These are phyloP conservation scores for Xylariaceae sp. DNA, from an alignment of 2,329 filamentous ascomycete species.

Conservation along the genomic window DNA sequence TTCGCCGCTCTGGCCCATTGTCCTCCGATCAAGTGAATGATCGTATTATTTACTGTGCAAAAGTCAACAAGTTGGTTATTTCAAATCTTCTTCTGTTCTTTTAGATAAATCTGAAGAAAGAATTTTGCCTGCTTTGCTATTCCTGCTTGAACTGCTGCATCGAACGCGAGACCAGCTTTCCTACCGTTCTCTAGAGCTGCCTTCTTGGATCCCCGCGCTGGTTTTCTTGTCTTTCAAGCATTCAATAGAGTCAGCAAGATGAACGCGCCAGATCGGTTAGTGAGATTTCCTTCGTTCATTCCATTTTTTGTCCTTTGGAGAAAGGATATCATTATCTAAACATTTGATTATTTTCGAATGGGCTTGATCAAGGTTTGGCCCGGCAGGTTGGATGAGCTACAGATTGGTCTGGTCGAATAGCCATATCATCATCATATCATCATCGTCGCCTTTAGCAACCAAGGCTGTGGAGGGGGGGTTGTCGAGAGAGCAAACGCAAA, in stretches of 20 bases:
- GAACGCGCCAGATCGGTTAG: conserved; percentile 62
- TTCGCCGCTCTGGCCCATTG: not conserved
- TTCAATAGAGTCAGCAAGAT: conserved; percentile 40
- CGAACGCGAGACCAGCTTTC: not conserved
- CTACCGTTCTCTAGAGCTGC: not conserved
- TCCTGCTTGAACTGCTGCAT: not conserved
- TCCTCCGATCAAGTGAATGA: not conserved
- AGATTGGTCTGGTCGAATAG: too few species aligned
- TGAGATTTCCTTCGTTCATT: conserved; percentile 12
- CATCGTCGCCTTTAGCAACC: too few species aligned
- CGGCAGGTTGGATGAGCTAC: too few species aligned
- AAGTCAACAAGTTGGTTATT: not conserved
- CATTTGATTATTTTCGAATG: too few species aligned
- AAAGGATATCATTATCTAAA: too few species aligned
- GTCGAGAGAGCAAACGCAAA: too few species aligned
- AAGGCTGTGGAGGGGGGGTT: too few species aligned
- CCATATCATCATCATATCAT: too few species aligned
- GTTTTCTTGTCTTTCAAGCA: not conserved
- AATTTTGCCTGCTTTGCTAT: not conserved
- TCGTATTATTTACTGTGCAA: not conserved
- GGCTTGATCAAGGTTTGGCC: too few species aligned
- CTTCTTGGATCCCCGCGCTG: not conserved
- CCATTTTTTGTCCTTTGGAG: not conserved
- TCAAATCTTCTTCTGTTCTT: not conserved
- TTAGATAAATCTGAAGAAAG: not conserved